Evolutionary conservation across 129 eudicot genomes (phyloP).

Genomic region (Saussurea involucrata): DNA sequence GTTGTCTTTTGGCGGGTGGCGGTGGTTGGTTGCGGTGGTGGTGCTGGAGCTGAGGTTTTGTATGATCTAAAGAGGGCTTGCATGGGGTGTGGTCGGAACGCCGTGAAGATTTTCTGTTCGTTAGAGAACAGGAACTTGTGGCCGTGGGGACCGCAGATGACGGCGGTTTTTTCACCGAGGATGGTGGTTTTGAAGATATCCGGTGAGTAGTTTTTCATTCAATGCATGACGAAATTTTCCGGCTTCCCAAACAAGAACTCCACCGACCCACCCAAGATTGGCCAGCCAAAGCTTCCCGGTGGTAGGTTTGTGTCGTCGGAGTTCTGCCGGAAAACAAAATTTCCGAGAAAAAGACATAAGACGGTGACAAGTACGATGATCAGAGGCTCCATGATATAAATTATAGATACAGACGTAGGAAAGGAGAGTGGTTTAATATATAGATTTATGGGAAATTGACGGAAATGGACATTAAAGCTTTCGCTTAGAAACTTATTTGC

Average conservation of each 20-base stretch:
- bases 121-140: conserved; percentile 2
- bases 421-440: too few species aligned
- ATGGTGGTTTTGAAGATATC: neutral
- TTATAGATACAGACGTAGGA: neutral
- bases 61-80: conserved; percentile 13
- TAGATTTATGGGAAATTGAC: too few species aligned
- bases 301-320: neutral
- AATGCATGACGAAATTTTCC: neutral
- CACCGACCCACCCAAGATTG: neutral
- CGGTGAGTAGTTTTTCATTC: conserved; percentile 1
- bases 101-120: conserved; percentile 5
- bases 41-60: neutral
- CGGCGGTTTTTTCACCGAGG: neutral
- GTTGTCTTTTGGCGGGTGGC: neutral
- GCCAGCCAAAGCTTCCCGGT: neutral
- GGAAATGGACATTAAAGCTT: too few species aligned
- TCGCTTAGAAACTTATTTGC: too few species aligned
- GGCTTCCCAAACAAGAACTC: neutral
- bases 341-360: neutral
- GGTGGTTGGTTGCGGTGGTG: neutral
- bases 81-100: conserved; percentile 17
- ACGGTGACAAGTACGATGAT: neutral
- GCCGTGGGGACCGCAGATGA: conserved; percentile 2
- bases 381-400: neutral
- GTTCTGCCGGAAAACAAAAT: neutral